Base-by-base conservation (phyloP, 371 early-diverging fungal species). In the Lichtheimia ornata region DNA sequence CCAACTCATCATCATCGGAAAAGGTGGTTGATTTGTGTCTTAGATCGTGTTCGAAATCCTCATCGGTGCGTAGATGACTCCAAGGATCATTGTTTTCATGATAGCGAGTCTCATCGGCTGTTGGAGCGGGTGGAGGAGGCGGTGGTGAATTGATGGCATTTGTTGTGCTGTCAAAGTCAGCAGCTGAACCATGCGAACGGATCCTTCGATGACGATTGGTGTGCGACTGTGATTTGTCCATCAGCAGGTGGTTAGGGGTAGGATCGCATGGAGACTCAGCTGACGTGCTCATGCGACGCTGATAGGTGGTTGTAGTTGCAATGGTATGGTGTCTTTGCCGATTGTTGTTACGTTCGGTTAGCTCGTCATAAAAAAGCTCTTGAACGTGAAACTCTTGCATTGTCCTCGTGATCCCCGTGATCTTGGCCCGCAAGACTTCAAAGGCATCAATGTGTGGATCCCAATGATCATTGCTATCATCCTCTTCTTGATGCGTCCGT, bases 381-480 rank as follows among this genome's bases (percentile, higher is more conserved):
- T 73, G 65, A 47, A 77, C 72, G 60, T 77, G 77, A 70, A 77
- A 73, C 65, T 71, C 77, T 56, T 77, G 77, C 77, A 77, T 77
- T 15, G 77, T 65, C 50, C 73, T 62, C 59, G 77, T 77, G 74
- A 77, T 77, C 25, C 72, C 72, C 27, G 71, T 73, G 58, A 77
- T 65, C 67, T 77, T 77, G 56, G 74, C 74, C 62, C 74, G 67
- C 56, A 77, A 69, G 66, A 77, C 67, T 64, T 77, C 77, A 61
- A 77, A 77, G 43, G 77, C 66, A 56, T 77, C 77, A 35, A 77
- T 77, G 35, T 77, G 77, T 40, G 77, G 77, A 53, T 76, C 77
- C 74, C 77, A 77, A 20, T 35, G 45, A 50, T 25, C 47, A 49
- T 56, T 53, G n/a, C 53, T 27, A 27, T 47, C 42, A 5, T 58